Conservation (phyloP, 1,284 basidiomycete genomes). For the Sporisorium graminicola region DNA sequence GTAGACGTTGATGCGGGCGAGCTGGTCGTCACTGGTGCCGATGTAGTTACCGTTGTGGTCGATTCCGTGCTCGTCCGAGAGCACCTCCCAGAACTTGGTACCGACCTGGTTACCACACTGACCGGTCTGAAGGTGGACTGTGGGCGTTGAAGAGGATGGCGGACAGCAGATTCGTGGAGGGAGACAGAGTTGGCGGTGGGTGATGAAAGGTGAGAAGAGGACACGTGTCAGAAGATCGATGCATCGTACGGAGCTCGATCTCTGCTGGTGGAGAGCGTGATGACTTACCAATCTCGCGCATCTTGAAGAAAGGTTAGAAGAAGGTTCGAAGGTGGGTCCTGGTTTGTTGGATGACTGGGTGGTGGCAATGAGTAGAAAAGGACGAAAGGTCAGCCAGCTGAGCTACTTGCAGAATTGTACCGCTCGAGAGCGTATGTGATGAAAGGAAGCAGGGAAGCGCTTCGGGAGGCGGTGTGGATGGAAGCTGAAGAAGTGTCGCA, state of each 20-base stretch:
- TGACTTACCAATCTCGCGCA: slow-evolving; percentile 58
- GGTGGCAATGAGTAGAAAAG: background rate
- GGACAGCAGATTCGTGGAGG: background rate
- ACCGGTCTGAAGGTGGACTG: slow-evolving; percentile 69
- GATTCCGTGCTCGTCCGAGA: slow-evolving; percentile 97
- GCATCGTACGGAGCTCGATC: background rate
- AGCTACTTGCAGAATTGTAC: background rate
- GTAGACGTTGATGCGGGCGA: slow-evolving; percentile 83
- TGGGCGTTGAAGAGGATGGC: background rate
- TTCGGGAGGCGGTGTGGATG: background rate
- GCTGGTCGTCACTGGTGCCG: slow-evolving; percentile 93
- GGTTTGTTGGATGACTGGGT: slow-evolving; percentile 23
- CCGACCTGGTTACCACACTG: slow-evolving; percentile 71
- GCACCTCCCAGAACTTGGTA: slow-evolving; percentile 98
- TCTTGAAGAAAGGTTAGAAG: slow-evolving; percentile 44
- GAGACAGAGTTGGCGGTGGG: background rate
- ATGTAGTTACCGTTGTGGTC: slow-evolving; percentile 89
- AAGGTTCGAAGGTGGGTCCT: slow-evolving; percentile 22
- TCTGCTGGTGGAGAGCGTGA: background rate
- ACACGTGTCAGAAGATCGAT: slow-evolving; percentile 1
- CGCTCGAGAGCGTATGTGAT: background rate
- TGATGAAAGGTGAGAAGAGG: background rate
- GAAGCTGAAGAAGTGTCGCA: background rate
- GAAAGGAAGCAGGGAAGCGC: background rate
- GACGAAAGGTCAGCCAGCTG: slow-evolving; percentile 4